Percentiles rank a stretch among this genome's conserved stretches.
phyloP scores from a whole-genome alignment of 2,329 filamentous ascomycete species.

The Epichloe sibirici region DNA sequence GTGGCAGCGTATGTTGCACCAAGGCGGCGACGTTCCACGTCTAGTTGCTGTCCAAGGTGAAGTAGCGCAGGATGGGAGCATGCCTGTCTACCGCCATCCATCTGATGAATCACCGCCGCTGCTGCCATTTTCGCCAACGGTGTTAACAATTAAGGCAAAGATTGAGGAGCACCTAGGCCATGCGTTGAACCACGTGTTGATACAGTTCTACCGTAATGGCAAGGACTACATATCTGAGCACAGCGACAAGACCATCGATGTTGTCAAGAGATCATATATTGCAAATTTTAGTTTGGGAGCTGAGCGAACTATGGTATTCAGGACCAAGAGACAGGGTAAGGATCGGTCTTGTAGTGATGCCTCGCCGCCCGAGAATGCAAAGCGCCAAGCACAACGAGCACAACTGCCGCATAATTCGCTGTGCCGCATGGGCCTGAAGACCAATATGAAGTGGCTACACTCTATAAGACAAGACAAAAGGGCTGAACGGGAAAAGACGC shows the following conservation, averaged over 20 bases:
- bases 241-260: constrained; percentile 92
- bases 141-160: constrained; percentile 52
- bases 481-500: constrained; percentile 49
- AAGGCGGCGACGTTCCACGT: constrained; percentile 81
- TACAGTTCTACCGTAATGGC: constrained; percentile 84
- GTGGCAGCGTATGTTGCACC: constrained; percentile 90
- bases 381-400: constrained; percentile 53
- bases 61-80: constrained; percentile 53
- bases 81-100: constrained; percentile 91
- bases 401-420: constrained; percentile 79
- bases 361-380: constrained; percentile 13
- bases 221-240: constrained; percentile 92
- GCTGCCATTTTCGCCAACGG: constrained; percentile 60
- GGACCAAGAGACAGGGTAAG: constrained; percentile 58
- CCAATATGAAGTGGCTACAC: constrained; percentile 83
- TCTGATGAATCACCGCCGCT: constrained; percentile 76
- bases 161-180: constrained; percentile 68
- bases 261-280: constrained; percentile 67
- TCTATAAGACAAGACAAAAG: constrained; percentile 85
- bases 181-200: constrained; percentile 77
- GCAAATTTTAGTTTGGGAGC: constrained; percentile 92
- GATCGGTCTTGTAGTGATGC: constrained; percentile 11
- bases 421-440: constrained; percentile 66
- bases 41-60: constrained; percentile 81
- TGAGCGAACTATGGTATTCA: constrained; percentile 77